Percentiles rank a stretch among this genome's conserved stretches.
Evolutionary conservation across 805 yeast genomes (phyloP).

Genomic region (Blastobotrys mokoenaii): DNA sequence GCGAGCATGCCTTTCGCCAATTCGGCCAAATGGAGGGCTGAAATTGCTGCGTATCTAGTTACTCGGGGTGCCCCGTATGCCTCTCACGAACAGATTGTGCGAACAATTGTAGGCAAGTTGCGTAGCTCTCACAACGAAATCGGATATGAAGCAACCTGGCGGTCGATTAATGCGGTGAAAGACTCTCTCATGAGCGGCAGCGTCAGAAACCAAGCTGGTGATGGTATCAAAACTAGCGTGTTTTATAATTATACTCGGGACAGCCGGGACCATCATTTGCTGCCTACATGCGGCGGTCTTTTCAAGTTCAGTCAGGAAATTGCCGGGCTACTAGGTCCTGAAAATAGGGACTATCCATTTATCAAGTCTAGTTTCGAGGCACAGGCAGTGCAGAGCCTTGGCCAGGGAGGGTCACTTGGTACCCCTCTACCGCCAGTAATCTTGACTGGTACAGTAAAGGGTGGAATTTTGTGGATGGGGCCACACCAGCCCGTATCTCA

Average conservation of each 20-base stretch:
- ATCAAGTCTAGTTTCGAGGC: constrained; percentile 29
- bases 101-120: constrained; percentile 37
- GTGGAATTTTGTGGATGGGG: constrained; percentile 49
- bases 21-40: constrained; percentile 45
- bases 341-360: constrained; percentile 21
- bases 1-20: constrained; percentile 43
- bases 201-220: constrained; percentile 51
- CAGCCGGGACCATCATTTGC: constrained; percentile 34
- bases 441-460: constrained; percentile 20
- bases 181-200: constrained; percentile 40
- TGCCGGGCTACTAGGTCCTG: constrained; percentile 27
- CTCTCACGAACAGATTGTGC: constrained; percentile 43
- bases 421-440: too few relatives aligned
- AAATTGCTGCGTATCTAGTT: constrained; percentile 42
- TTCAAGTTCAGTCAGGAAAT: constrained; percentile 39
- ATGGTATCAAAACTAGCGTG: constrained; percentile 50
- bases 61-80: constrained; percentile 45
- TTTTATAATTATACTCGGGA: constrained; percentile 37
- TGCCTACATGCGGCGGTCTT: constrained; percentile 41
- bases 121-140: constrained; percentile 29
- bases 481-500: constrained; percentile 35
- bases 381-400: constrained; percentile 25
- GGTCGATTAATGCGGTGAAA: constrained; percentile 44
- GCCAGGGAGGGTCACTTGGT: background rate
- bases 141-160: constrained; percentile 55